Evolutionary conservation across 371 early-diverging fungal species (phyloP), one percentile per base, ranked within the genome.

Genomic region (Actinomucor elegans): DNA sequence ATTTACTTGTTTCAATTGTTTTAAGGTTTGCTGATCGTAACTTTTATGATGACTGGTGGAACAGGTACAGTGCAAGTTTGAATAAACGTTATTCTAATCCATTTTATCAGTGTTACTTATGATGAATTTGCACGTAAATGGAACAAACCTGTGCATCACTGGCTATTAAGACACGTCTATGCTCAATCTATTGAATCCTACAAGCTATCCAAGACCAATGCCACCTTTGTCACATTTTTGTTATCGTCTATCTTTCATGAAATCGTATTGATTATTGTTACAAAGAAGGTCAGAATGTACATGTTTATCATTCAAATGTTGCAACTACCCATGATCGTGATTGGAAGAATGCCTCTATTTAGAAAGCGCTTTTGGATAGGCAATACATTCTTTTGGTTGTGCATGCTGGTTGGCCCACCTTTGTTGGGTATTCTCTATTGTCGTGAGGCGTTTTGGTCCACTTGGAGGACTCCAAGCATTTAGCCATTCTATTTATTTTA

Each of bases 21-120:
- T 45, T 18, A 29, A 85, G 87, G 32, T 98, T 97, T 71, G 96
- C 97, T n/a, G 98, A 99, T 66, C 86, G 94, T 37, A 86, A 90
- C 59, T 98, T 98, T 77, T 99, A 98, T 75, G 94, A 93, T 52
- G 95, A 97, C 69, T 99, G 98, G 98, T 99, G 99, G 99, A 99
- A 99, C 71, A n/a, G n/a, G n/a, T n/a, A n/a, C n/a, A n/a, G n/a
- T n/a, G n/a, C n/a, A n/a, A 53, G 54, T 44, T 53, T 35, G 27
- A 32, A 9, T 21, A 31, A 12, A 18, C 32, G 6, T 20, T 6
- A 3, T 46, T n/a, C 3, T 21, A n/a, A n/a, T n/a, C n/a, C n/a
- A 8, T 6, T 6, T 49, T 3, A 20, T n/a, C n/a, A 84, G 86
- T 57, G 69, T 83, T n/a, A 87, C 89, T 1, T 94, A 90, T 57